Percentiles rank a stretch among this genome's conserved stretches.
Evolutionary conservation across 331 rosid genomes (phyloP).

Genomic region (Spiraea crenata): DNA sequence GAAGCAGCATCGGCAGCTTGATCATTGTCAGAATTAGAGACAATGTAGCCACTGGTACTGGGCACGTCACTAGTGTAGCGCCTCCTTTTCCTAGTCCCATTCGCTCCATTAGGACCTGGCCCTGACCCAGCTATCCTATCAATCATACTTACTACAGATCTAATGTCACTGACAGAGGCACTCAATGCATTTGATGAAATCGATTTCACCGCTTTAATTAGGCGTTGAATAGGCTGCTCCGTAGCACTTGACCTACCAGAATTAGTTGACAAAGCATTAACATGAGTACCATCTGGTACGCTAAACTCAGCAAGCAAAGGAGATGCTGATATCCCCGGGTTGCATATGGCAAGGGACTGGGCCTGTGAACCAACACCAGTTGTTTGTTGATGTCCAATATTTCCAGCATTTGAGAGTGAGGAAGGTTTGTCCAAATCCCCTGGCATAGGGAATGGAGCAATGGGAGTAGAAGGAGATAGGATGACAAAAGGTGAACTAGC

Average conservation of each 20-base stretch:
- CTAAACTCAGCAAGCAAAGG: conserved; percentile 89
- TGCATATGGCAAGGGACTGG: conserved; percentile 87
- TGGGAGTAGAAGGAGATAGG: conserved; percentile 87
- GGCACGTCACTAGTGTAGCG: conserved; percentile 76
- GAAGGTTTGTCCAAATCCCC: conserved; percentile 87
- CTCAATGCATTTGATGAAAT: conserved; percentile 55
- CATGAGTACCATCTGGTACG: conserved; percentile 49
- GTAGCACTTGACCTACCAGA: conserved; percentile 70
- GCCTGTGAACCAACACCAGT: conserved; percentile 49
- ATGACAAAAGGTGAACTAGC: conserved; percentile 77
- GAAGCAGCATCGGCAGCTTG: too few species aligned
- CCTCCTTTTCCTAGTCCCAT: conserved; percentile 72
- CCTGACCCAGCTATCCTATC: conserved; percentile 93
- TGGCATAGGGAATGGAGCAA: conserved; percentile 92
- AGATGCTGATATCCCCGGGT: conserved; percentile 97
- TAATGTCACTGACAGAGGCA: conserved; percentile 72
- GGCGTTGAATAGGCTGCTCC: conserved; percentile 89
- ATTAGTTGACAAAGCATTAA: conserved; percentile 26
- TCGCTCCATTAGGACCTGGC: conserved; percentile 75
- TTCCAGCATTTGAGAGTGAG: conserved; percentile 54
- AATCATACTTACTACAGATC: conserved; percentile 81
- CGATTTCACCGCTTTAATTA: conserved; percentile 72
- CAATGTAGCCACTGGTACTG: too few species aligned
- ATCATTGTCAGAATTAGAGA: too few species aligned
- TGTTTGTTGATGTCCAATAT: conserved; percentile 66